Evolutionary conservation across 2,329 filamentous ascomycete genomes (phyloP).

Genomic region (Colletotrichum salicis): DNA sequence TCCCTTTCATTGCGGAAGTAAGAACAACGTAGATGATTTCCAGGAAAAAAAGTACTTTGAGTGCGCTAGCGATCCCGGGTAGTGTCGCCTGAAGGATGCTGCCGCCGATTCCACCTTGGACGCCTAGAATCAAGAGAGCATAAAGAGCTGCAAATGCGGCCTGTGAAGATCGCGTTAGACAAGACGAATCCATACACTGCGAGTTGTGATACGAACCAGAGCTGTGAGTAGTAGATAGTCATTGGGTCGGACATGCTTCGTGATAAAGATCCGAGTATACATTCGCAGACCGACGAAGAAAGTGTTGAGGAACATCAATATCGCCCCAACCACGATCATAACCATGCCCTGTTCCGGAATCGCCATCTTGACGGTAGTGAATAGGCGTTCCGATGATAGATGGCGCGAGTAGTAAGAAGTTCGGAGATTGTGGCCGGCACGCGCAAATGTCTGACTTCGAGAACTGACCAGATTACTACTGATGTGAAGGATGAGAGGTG

Average conservation of each 20-base stretch:
- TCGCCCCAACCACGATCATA: constrained; percentile 14
- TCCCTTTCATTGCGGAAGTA: constrained; percentile 30
- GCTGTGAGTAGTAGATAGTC: constrained; percentile 9
- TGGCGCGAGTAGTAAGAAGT: background rate
- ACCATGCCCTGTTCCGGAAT: background rate
- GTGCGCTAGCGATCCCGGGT: background rate
- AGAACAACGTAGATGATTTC: constrained; percentile 31
- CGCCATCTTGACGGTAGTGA: constrained; percentile 1
- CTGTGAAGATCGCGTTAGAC: background rate
- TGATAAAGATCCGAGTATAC: constrained; percentile 18
- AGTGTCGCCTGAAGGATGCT: background rate
- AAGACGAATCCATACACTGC: background rate
- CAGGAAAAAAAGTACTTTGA: constrained; percentile 24
- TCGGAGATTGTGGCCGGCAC: background rate
- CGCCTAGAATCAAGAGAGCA: constrained; percentile 7
- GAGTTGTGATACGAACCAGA: background rate
- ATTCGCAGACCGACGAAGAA: constrained; percentile 20
- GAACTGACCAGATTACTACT: background rate
- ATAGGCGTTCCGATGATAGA: background rate
- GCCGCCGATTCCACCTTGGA: constrained; percentile 23
- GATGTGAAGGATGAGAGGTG: background rate
- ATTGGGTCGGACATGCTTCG: background rate
- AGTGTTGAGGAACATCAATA: constrained; percentile 19
- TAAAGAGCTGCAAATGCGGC: constrained; percentile 22
- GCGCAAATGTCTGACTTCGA: background rate